phyloP scores from a whole-genome alignment of 1,139 yeast species.

The Diutina catenulata region DNA sequence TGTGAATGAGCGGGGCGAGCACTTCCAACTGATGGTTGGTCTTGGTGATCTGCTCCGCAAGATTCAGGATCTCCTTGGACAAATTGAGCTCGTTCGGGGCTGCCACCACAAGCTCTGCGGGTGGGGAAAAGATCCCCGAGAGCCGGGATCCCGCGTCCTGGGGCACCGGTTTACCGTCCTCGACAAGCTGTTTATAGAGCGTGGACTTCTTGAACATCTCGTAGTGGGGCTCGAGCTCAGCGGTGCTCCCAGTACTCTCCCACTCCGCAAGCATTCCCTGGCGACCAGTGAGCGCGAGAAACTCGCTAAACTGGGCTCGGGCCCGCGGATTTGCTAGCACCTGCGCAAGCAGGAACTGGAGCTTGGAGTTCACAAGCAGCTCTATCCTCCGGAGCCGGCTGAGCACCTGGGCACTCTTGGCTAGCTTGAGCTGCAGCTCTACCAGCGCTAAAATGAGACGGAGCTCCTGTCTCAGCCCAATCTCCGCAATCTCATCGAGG shows the following conservation, averaged over 20 bases:
- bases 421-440: not conserved
- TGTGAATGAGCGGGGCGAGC: constrained; percentile 52
- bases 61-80: constrained; percentile 49
- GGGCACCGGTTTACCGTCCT: not conserved
- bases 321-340: no score
- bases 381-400: not conserved
- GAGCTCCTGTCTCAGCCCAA: constrained; percentile 39
- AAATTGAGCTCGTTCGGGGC: constrained; percentile 62
- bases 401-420: not conserved
- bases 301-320: no score
- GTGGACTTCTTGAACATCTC: no score
- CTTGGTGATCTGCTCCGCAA: constrained; percentile 48
- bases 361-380: no score
- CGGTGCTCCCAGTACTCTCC: no score
- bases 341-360: no score
- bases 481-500: constrained; percentile 41
- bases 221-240: no score
- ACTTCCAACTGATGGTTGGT: constrained; percentile 53
- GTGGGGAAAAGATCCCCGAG: not conserved
- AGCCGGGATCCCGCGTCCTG: not conserved
- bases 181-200: not conserved
- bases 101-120: constrained; percentile 26
- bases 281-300: no score
- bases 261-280: no score
- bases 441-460: constrained; percentile 14